Conservation (phyloP, 441 rosid genomes). For the Lepidium campestre region DNA sequence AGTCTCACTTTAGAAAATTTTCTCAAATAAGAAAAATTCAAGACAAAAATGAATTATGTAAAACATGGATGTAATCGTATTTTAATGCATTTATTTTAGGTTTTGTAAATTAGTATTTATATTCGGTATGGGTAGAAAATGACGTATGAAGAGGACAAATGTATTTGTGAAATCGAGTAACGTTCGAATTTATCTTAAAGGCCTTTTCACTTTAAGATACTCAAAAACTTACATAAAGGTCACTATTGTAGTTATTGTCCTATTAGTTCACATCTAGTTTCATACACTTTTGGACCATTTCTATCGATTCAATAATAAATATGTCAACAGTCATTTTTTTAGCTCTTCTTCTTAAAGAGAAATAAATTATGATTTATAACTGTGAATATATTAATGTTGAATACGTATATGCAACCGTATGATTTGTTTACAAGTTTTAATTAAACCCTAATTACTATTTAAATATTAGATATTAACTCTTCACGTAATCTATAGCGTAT, state of each 20-base stretch:
- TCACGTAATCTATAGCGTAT: constrained; percentile 13
- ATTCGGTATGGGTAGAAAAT: constrained; percentile 20
- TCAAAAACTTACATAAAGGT: constrained; percentile 4
- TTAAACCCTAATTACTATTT: neutral
- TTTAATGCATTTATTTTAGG: neutral
- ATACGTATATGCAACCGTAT: neutral
- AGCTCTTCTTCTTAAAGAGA: neutral
- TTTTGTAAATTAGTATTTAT: constrained; percentile 1
- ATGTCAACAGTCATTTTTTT: neutral
- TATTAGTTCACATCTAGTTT: constrained; percentile 17
- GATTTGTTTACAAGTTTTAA: neutral
- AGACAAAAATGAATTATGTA: neutral
- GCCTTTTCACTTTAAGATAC: constrained; percentile 1
- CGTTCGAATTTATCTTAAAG: constrained; percentile 28
- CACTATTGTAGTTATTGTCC: neutral
- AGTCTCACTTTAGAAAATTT: neutral
- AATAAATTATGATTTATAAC: neutral
- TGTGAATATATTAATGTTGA: neutral
- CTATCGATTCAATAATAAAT: neutral
- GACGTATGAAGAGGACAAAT: constrained; percentile 24
- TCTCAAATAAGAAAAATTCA: neutral
- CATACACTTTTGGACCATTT: neutral
- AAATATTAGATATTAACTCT: neutral
- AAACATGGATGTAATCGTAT: neutral
- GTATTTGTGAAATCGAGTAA: constrained; percentile 17